phyloP scores from a whole-genome alignment of 2,329 filamentous ascomycete species.

The Rasamsonia emersonii region DNA sequence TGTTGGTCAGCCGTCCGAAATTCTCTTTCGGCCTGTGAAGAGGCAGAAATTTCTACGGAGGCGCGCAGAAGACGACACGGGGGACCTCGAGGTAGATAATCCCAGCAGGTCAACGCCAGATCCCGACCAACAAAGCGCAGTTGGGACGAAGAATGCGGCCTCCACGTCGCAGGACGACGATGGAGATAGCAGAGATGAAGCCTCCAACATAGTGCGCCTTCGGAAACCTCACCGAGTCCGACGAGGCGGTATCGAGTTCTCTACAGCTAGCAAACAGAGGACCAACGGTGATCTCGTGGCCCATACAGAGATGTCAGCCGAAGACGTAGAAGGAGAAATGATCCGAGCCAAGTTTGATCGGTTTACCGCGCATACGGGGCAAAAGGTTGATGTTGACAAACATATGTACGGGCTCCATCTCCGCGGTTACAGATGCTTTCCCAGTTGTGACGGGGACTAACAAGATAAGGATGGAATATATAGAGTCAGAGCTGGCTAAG shows the following conservation, averaged over 20 bases:
- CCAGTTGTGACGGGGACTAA: slow-evolving; percentile 39
- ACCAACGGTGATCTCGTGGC: slow-evolving; percentile 13
- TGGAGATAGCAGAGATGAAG: slow-evolving; percentile 11
- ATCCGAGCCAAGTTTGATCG: slow-evolving; percentile 39
- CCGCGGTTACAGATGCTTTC: too few species aligned
- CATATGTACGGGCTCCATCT: slow-evolving; percentile 50
- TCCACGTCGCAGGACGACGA: slow-evolving; percentile 9
- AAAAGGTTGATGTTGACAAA: slow-evolving; percentile 49
- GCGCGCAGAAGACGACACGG: slow-evolving; percentile 20
- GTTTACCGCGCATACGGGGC: slow-evolving; percentile 52
- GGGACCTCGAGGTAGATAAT: too few species aligned
- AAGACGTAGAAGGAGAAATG: slow-evolving; percentile 25
- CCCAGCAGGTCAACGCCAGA: too few species aligned
- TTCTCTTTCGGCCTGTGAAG: slow-evolving; percentile 42
- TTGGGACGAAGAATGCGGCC: slow-evolving; percentile 8
- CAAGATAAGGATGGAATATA: slow-evolving; percentile 56
- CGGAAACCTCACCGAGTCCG: slow-evolving; percentile 30
- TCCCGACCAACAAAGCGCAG: slow-evolving; percentile 7
- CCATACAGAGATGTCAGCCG: slow-evolving; percentile 17
- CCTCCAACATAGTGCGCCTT: slow-evolving; percentile 28
- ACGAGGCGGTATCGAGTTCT: slow-evolving; percentile 40
- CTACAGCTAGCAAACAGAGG: slow-evolving; percentile 21
- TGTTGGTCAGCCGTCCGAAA: slow-evolving; percentile 14
- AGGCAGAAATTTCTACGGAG: slow-evolving; percentile 44
- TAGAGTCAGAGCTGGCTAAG: slow-evolving; percentile 59